Evolutionary conservation across 2,329 filamentous ascomycete genomes (phyloP), one percentile per base, ranked within the genome.

Genomic region (Sporothrix inflata): DNA sequence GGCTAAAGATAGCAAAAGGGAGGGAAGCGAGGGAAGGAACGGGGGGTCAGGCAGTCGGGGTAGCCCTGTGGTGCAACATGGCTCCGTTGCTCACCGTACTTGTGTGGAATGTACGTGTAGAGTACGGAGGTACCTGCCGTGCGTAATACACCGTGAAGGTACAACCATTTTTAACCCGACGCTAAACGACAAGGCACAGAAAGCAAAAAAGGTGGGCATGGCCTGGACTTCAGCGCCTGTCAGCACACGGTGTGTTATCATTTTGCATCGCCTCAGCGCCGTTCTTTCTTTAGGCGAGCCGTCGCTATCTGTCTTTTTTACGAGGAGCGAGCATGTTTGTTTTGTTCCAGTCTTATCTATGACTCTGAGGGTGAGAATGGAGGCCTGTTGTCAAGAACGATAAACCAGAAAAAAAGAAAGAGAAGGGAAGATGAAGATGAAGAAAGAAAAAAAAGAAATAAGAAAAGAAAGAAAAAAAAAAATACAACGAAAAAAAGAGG

Each of bases 111-210:
- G 34, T n/a, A 42, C 49, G 14, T 16, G 57, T 3, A 40, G 2
- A 9, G 30, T 8, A 19, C 11, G 1, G 34, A 0, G 4, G 66
- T 69, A 42, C 34, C 49, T 53, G n/a, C 8, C 21, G 21, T 7
- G 12, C 30, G 34, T 5, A 42, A n/a, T 30, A 9, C 27, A 16
- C n/a, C 6, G 24, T 42, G 34, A 19, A n/a, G 38, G 21, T 57
- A 47, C 68, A 61, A 47, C 14, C 40, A 3, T 51, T 21, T 49
- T 70, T 72, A 60, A 66, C 55, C 71, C 67, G 71, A 73, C 40
- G 68, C 71, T 73, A 73, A 51, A 73, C 71, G 71, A 24, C 14
- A 27, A 42, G 11, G 24, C n/a, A 40, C n/a, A n/a, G n/a, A n/a
- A n/a, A n/a, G n/a, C n/a, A 24, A 38, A 42, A 14, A 16, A 42